These are phyloP conservation scores for Phytophthora pluvialis DNA, from an alignment of 352 stramenopile genomes.

Conservation along the genomic window DNA sequence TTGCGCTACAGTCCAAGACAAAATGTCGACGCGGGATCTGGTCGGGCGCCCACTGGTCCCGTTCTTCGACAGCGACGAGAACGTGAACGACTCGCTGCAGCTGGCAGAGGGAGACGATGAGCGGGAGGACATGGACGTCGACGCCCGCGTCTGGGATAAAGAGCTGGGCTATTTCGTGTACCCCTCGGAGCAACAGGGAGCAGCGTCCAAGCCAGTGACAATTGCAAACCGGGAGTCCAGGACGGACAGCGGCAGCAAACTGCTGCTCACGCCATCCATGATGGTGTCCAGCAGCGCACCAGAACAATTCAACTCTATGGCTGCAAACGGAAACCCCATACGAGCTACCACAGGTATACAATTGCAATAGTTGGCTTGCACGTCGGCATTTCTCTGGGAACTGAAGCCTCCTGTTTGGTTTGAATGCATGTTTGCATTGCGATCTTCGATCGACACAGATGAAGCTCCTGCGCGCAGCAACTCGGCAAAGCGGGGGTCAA, in stretches of 20 bases:
- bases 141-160: slow-evolving; percentile 87
- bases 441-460: slow-evolving; percentile 32
- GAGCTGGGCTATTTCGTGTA: slow-evolving; percentile 88
- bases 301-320: slow-evolving; percentile 39
- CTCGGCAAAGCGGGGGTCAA: slow-evolving; percentile 59
- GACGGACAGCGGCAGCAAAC: slow-evolving; percentile 42
- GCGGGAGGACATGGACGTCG: slow-evolving; percentile 71
- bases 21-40: slow-evolving; percentile 49
- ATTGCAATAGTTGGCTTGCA: slow-evolving; percentile 20
- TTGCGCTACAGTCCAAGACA: slow-evolving; percentile 9
- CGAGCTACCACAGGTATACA: slow-evolving; percentile 31
- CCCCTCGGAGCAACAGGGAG: slow-evolving; percentile 47
- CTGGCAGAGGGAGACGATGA: slow-evolving; percentile 43
- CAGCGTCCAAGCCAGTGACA: slow-evolving; percentile 10
- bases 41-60: slow-evolving; percentile 76
- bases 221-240: slow-evolving; percentile 30
- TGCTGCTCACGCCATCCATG: slow-evolving; percentile 74
- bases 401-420: slow-evolving; percentile 22
- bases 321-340: slow-evolving; percentile 20
- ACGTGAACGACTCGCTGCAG: slow-evolving; percentile 71
- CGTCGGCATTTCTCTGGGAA: slow-evolving; percentile 9
- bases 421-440: slow-evolving; percentile 22
- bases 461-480: slow-evolving; percentile 40
- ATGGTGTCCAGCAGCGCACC: slow-evolving; percentile 75
- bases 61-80: slow-evolving; percentile 78